Base-by-base conservation (phyloP, 306 rosid genomes). In the Cicer arietinum region DNA sequence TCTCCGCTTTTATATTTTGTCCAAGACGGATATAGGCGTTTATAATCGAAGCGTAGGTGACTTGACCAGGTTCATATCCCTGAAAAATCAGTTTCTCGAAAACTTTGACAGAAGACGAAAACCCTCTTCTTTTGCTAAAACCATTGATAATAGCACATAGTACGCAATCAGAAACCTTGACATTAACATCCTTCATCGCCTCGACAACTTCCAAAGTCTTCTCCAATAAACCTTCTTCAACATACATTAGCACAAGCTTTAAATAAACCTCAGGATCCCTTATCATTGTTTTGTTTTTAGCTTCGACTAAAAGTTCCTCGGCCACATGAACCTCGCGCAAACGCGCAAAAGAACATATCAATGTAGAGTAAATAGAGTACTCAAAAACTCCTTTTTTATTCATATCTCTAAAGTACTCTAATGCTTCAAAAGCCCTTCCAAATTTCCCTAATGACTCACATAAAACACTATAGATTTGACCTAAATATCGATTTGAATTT, bases 21-120 rank as follows among this genome's bases (percentile, higher is more conserved):
- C 92, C 90, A 0, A 91, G 83, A 11, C 87, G 87, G 52, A 84
- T 81, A 64, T 89, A 91, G 1, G 88, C 92, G 17, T 89, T 88
- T 81, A 89, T 67, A 7, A 81, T 78, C 1, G 90, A 89, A 42
- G 97, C 92, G 39, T 86, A 89, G 3, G 92, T 87, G 71, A 91
- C 94, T 69, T 91, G 94, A 60, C 94, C 97, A 0, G 92, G 84
- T 48, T 89, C 88, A 51, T 87, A 86, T 1, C 92, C 92, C 30
- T 84, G 45, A 1, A 37, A 51, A 63, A 83, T 17, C 52, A 91
- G 78, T 52, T 78, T 44, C 77, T 91, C 86, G 6, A 44, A 91
- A 62, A 77, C 90, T 6, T 30, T 69, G 46, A 73, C 74, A 0
- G 91, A 87, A 12, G 88, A 81, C 8, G 17, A 18, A 72, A 84